Conservation (phyloP, 2,329 filamentous ascomycete genomes). For the Xylaria sp. region DNA sequence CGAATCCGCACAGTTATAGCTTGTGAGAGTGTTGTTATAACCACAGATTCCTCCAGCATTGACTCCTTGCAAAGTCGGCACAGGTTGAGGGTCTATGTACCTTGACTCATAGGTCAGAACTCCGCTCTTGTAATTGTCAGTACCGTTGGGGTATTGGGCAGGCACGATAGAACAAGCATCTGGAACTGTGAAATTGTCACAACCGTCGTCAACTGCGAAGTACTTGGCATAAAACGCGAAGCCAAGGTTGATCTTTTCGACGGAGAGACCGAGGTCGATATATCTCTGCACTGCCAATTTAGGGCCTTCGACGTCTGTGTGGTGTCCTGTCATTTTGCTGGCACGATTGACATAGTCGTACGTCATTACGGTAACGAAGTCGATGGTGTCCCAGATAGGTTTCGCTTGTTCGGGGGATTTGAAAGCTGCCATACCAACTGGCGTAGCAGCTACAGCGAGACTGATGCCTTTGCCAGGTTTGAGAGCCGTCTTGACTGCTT, state of each 20-base stretch:
- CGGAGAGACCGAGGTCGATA: constrained; percentile 26
- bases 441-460: constrained; percentile 23
- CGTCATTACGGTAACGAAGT: constrained; percentile 34
- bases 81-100: neutral
- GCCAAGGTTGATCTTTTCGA: constrained; percentile 34
- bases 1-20: neutral
- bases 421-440: constrained; percentile 30
- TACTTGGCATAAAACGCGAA: constrained; percentile 36
- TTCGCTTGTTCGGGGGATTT: constrained; percentile 4
- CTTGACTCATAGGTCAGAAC: constrained; percentile 23
- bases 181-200: constrained; percentile 1
- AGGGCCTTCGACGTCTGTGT: constrained; percentile 17
- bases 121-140: constrained; percentile 26
- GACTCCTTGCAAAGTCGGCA: neutral
- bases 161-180: constrained; percentile 21
- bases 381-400: constrained; percentile 24
- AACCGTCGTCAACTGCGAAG: constrained; percentile 20
- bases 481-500: constrained; percentile 17
- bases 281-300: constrained; percentile 19
- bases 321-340: constrained; percentile 22
- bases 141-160: constrained; percentile 17
- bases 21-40: constrained; percentile 7
- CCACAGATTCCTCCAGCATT: constrained; percentile 19
- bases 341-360: constrained; percentile 35
- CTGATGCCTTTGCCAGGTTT: constrained; percentile 18